phyloP scores from a whole-genome alignment of 768 basidiomycete genomes.

The Favolaschia claudopus region DNA sequence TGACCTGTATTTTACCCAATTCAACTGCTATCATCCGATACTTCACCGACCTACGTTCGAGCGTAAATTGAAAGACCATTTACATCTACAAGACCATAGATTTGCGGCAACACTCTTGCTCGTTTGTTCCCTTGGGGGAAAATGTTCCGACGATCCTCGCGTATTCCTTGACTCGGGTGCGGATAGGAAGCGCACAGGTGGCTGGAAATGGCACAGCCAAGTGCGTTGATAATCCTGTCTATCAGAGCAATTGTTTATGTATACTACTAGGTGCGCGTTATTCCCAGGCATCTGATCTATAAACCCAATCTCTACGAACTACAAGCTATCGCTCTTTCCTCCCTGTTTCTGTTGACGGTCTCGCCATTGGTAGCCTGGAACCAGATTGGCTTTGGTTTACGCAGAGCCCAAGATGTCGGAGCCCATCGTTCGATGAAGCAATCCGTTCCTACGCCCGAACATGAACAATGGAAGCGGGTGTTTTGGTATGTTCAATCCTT shows the following conservation, averaged over 20 bases:
- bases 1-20: constrained; percentile 60
- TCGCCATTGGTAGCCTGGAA: constrained; percentile 61
- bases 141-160: constrained; percentile 67
- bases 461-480: too few relatives aligned
- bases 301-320: constrained; percentile 21
- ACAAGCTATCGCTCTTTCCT: constrained; percentile 30
- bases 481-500: constrained; percentile 38
- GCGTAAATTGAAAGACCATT: constrained; percentile 50
- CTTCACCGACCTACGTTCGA: constrained; percentile 80
- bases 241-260: background rate
- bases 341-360: constrained; percentile 49
- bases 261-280: constrained; percentile 39
- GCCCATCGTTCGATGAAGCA: constrained; percentile 52
- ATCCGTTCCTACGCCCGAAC: constrained; percentile 47
- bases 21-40: constrained; percentile 66
- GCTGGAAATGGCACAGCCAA: constrained; percentile 66
- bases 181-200: constrained; percentile 49
- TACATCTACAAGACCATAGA: constrained; percentile 55
- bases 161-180: constrained; percentile 56
- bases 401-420: constrained; percentile 67
- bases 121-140: constrained; percentile 62
- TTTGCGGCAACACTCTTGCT: constrained; percentile 48
- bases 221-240: background rate
- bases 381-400: constrained; percentile 62
- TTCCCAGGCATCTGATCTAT: constrained; percentile 12